Base-by-base conservation (phyloP, 1,284 basidiomycete species). In the Fomitopsis pinicola region DNA sequence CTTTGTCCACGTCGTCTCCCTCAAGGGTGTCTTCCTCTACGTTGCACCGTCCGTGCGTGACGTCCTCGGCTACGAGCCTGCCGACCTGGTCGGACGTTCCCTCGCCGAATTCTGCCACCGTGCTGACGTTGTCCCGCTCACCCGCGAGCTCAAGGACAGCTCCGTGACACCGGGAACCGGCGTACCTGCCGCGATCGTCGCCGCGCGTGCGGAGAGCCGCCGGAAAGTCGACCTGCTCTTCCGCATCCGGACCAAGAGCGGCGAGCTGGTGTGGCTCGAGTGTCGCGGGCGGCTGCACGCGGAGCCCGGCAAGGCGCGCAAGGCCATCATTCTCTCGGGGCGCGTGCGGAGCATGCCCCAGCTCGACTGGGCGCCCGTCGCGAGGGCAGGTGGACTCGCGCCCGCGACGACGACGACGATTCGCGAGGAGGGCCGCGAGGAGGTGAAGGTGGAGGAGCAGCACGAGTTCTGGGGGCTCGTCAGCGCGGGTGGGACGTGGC, bases 11-110 rank as follows among this genome's bases (percentile, higher is more conserved):
- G 95, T 97, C 45, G 81, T 98, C 33, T 95, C 93, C 5, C 86
- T 98, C 65, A 97, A 97, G 71, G 96, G 96, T n/a, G 83, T 84
- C 8, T 94, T 98, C 76, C 84, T 96, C 57, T 98, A 97, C 72
- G 92, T 94, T 59, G 92, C 94, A 0, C 94, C 93, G 0, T 84
- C 87, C n/a, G 85, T 95, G 17, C 77, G 82, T 17, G 77, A 82
- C 36, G 83, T 92, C 12, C 80, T 96, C 30, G 94, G 93, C 36
- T 95, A 93, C 75, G 84, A 87, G 42, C 85, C 94, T 3, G 83
- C 86, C 46, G 94, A 97, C 64, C 84, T 98, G 60, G 81, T 95
- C 30, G 93, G 93, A 59, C 86, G 85, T 72, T 82, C 84, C 44
- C 78, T 97, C 65, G 78, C 85, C 53, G 88, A 95, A 72, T 79